phyloP scores from a whole-genome alignment of 2,329 filamentous ascomycete species.

The Parastagonospora nodorum region DNA sequence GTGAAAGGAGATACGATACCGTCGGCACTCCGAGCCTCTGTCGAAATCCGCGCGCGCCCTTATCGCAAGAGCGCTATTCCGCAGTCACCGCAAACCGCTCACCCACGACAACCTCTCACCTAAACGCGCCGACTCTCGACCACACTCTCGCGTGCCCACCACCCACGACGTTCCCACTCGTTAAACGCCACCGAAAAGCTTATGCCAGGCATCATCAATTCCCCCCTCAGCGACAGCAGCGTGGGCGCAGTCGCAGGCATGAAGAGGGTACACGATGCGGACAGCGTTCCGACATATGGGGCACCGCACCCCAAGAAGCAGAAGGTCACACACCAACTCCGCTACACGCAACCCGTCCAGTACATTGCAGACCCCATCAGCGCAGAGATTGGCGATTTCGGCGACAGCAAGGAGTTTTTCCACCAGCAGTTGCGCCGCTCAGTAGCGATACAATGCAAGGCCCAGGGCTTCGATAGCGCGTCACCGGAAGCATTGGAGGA shows the following conservation, averaged over 20 bases:
- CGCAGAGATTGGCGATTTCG: slow-evolving; percentile 36
- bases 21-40: slow-evolving; percentile 9
- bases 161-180: slow-evolving; percentile 3
- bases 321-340: slow-evolving; percentile 40
- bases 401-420: slow-evolving; percentile 57
- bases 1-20: slow-evolving; percentile 18
- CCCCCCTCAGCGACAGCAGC: slow-evolving; percentile 33
- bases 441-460: slow-evolving; percentile 57
- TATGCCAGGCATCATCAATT: slow-evolving; percentile 41
- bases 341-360: slow-evolving; percentile 41
- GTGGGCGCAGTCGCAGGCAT: slow-evolving; percentile 39
- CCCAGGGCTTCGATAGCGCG: slow-evolving; percentile 61
- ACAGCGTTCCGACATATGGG: slow-evolving; percentile 23
- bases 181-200: slow-evolving; percentile 20
- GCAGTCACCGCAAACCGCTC: slow-evolving; percentile 6
- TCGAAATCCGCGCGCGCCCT: slow-evolving; percentile 10
- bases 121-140: slow-evolving; percentile 10
- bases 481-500: slow-evolving; percentile 61
- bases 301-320: slow-evolving; percentile 40
- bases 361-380: slow-evolving; percentile 40
- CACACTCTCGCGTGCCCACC: slow-evolving; percentile 13
- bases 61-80: slow-evolving; percentile 8
- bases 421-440: slow-evolving; percentile 61
- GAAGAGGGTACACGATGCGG: slow-evolving; percentile 38
- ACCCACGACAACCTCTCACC: slow-evolving; percentile 4